phyloP scores from a whole-genome alignment of 73 alveolate genomes.

The Stentor roeselii region DNA sequence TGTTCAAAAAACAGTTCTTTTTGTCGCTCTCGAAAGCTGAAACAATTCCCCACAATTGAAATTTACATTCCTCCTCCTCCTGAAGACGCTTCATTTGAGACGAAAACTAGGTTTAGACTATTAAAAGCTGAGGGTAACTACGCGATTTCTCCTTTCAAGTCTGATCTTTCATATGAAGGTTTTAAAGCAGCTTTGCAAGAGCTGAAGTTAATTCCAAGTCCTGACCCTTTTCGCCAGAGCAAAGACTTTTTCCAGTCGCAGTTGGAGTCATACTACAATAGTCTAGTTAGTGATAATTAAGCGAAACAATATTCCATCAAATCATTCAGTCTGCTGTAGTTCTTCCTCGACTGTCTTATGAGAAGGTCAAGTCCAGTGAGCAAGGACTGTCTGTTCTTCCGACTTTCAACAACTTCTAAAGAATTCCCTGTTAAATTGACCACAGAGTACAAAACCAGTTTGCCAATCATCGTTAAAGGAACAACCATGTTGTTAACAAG shows the following conservation, averaged over 20 bases:
- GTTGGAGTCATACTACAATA: too few relatives aligned
- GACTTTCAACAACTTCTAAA: background rate
- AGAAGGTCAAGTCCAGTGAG: background rate
- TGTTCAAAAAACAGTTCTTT: constrained; percentile 10
- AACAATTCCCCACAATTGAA: constrained; percentile 19
- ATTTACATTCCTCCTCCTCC: background rate
- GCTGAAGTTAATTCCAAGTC: background rate
- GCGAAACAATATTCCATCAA: background rate
- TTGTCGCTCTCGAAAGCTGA: background rate
- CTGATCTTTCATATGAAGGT: background rate
- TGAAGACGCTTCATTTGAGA: background rate
- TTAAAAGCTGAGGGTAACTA: constrained; percentile 2
- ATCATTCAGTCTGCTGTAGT: background rate
- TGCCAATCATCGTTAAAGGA: background rate
- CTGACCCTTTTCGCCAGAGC: constrained; percentile 1
- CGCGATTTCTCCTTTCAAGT: constrained; percentile 9
- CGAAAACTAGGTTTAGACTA: background rate
- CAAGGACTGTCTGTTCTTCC: background rate
- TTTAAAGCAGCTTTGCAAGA: constrained; percentile 13
- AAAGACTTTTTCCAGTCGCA: background rate
- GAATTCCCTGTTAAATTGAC: background rate
- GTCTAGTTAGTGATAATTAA: too few relatives aligned
- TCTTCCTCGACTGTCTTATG: background rate
- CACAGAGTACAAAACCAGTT: background rate
- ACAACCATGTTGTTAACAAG: background rate